These are phyloP conservation scores for Collariella sp. DNA, from an alignment of 495 filamentous ascomycete species.

Conservation along the genomic window DNA sequence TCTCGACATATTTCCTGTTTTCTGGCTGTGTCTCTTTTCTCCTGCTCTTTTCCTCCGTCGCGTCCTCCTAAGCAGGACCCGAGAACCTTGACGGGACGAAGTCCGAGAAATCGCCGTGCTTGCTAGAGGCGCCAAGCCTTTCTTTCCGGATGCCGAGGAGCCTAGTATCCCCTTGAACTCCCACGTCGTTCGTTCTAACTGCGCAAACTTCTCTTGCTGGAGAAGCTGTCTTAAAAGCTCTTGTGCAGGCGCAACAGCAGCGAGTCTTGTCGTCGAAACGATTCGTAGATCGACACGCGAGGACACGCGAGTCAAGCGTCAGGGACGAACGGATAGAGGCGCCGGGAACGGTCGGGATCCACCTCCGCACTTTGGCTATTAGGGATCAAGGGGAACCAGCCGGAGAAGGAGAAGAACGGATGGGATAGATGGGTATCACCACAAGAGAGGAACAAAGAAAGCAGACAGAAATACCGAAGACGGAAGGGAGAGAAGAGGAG, in stretches of 20 bases:
- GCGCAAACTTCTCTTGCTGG: not conserved
- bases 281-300: not conserved
- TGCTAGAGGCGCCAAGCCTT: slow-evolving; percentile 3
- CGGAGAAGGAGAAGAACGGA: not conserved
- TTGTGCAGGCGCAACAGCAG: not conserved
- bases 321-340: slow-evolving; percentile 3
- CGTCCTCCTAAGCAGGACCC: not conserved
- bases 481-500: not conserved
- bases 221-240: not conserved
- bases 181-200: too few species aligned
- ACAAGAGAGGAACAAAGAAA: slow-evolving; percentile 1
- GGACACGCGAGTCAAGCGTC: not conserved
- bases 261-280: not conserved
- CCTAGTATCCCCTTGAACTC: not conserved
- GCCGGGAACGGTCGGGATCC: not conserved
- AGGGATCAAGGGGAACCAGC: not conserved
- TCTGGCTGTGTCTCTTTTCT: not conserved
- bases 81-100: not conserved
- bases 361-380: slow-evolving; percentile 6
- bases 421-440: slow-evolving; percentile 1
- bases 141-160: slow-evolving; percentile 4
- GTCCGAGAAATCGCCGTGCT: not conserved
- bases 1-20: slow-evolving; percentile 30
- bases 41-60: not conserved
- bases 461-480: not conserved